Conservation (phyloP, 495 filamentous ascomycete species). For the Achaetomiella virescens region DNA sequence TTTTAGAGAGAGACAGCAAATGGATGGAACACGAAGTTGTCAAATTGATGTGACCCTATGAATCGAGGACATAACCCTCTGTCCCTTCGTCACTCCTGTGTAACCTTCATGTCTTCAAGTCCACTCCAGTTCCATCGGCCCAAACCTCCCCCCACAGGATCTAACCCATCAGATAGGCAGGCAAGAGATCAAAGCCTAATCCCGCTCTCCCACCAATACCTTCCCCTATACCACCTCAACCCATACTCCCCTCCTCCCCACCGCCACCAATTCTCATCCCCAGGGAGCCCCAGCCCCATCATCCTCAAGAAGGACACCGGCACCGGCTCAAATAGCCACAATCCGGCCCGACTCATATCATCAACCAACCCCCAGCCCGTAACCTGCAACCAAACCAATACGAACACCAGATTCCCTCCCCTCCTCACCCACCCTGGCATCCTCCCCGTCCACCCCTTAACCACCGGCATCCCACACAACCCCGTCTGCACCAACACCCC, state of each 20-base stretch:
- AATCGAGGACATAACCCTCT: no score
- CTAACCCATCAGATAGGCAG: background rate
- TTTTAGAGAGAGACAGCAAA: no score
- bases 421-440: background rate
- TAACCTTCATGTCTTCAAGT: no score
- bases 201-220: slow-evolving; percentile 61
- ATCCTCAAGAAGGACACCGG: slow-evolving; percentile 55
- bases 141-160: no score
- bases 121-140: no score
- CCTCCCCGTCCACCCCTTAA: background rate
- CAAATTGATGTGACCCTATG: no score
- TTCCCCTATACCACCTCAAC: slow-evolving; percentile 46
- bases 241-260: slow-evolving; percentile 45
- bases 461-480: background rate
- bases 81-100: no score
- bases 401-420: slow-evolving; percentile 39
- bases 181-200: slow-evolving; percentile 34
- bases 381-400: slow-evolving; percentile 51
- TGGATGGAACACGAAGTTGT: no score
- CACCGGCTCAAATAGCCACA: slow-evolving; percentile 67
- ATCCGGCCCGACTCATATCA: slow-evolving; percentile 54
- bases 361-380: slow-evolving; percentile 50
- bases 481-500: slow-evolving; percentile 48
- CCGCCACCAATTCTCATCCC: slow-evolving; percentile 48
- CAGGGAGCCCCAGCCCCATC: slow-evolving; percentile 47